These are phyloP conservation scores for Cercospora sp. DNA, from an alignment of 2,329 filamentous ascomycete genomes.

Conservation along the genomic window DNA sequence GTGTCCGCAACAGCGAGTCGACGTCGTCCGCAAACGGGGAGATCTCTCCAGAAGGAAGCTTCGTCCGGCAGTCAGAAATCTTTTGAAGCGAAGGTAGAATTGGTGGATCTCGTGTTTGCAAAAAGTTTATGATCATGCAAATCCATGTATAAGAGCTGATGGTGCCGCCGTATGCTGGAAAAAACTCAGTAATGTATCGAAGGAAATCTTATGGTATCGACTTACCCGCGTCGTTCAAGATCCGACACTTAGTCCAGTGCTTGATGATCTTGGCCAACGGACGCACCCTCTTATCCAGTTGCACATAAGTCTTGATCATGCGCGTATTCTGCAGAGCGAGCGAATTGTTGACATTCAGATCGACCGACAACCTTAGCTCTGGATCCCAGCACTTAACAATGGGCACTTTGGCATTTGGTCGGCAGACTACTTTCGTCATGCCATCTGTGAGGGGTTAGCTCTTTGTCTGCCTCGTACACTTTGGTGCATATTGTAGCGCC, in stretches of 20 bases:
- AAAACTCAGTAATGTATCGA: constrained; percentile 20
- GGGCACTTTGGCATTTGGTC: constrained; percentile 91
- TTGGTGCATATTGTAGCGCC: background rate
- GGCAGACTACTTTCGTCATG: constrained; percentile 95
- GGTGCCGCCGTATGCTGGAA: constrained; percentile 80
- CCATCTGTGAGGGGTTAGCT: constrained; percentile 63
- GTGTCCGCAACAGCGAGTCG: constrained; percentile 46
- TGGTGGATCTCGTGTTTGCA: constrained; percentile 81
- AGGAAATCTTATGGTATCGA: background rate
- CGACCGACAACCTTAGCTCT: constrained; percentile 81
- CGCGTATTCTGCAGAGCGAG: constrained; percentile 92
- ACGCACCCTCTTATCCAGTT: constrained; percentile 85
- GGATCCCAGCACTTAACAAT: constrained; percentile 99
- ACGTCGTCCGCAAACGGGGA: constrained; percentile 87
- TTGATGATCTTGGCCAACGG: constrained; percentile 96
- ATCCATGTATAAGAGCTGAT: constrained; percentile 99
- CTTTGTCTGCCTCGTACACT: background rate
- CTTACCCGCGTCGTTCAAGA: constrained; percentile 94
- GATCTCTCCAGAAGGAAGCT: constrained; percentile 63
- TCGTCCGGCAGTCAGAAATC: constrained; percentile 61
- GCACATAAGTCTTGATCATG: constrained; percentile 96
- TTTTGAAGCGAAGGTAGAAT: constrained; percentile 85
- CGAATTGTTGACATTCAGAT: constrained; percentile 99
- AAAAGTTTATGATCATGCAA: constrained; percentile 93
- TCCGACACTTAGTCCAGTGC: constrained; percentile 89